phyloP scores from a whole-genome alignment of 2,329 filamentous ascomycete genomes.

The Claviceps sp. region DNA sequence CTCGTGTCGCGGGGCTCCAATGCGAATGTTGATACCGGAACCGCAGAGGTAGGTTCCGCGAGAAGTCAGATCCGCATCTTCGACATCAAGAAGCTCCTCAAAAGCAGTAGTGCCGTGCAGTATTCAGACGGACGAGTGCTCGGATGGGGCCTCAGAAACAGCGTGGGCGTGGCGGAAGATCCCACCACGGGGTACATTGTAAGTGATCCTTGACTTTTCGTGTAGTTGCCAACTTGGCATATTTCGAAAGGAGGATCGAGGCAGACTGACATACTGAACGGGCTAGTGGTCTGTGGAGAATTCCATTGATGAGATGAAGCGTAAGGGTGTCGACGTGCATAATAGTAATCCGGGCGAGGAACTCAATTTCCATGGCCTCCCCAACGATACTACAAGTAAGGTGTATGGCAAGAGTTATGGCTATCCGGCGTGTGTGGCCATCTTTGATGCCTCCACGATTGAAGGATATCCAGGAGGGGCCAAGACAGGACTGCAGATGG shows the following conservation, averaged over 20 bases:
- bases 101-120: conserved; percentile 13
- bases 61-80: conserved; percentile 47
- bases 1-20: conserved; percentile 49
- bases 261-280: not conserved
- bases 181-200: conserved; percentile 30
- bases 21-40: conserved; percentile 40
- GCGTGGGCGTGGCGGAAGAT: conserved; percentile 52
- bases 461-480: conserved; percentile 20
- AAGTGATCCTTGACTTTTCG: not conserved
- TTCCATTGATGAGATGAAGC: conserved; percentile 45
- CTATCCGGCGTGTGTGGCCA: conserved; percentile 49
- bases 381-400: conserved; percentile 18
- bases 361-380: conserved; percentile 53
- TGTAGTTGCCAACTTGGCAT: too few species aligned
- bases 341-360: conserved; percentile 58
- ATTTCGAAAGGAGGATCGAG: too few species aligned
- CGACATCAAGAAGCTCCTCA: conserved; percentile 17
- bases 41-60: conserved; percentile 35
- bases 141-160: conserved; percentile 58
- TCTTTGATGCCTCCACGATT: conserved; percentile 30
- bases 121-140: conserved; percentile 31
- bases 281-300: conserved; percentile 47
- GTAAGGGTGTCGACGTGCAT: conserved; percentile 43
- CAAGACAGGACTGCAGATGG: conserved; percentile 12
- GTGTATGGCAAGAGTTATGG: conserved; percentile 38